Evolutionary conservation across 1,284 basidiomycete species (phyloP).

Genomic region (Uromyces viciae-fabae): DNA sequence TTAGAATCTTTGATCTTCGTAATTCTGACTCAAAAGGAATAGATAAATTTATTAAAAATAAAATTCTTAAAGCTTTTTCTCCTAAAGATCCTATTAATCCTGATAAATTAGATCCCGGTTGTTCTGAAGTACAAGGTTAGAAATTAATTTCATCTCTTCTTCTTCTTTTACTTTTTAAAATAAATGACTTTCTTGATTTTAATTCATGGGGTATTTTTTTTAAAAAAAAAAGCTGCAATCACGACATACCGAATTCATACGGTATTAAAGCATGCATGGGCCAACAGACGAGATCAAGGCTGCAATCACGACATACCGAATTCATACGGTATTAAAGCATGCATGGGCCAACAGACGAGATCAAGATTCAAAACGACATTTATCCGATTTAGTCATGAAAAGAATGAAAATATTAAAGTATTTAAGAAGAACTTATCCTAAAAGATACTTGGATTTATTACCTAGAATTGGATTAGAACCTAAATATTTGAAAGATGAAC

Average conservation of each 20-base stretch:
- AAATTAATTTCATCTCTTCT: not conserved
- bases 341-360: conserved; percentile 38
- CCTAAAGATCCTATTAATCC: not conserved
- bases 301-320: conserved; percentile 35
- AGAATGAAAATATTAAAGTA: conserved; percentile 43
- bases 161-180: too few species aligned
- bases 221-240: conserved; percentile 27
- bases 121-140: conserved; percentile 44
- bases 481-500: conserved; percentile 34
- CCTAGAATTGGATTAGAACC: conserved; percentile 39
- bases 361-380: conserved; percentile 26
- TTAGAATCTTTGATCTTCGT: conserved; percentile 36
- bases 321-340: conserved; percentile 31
- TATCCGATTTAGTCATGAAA: conserved; percentile 37
- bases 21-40: conserved; percentile 41
- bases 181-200: too few species aligned
- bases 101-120: conserved; percentile 36
- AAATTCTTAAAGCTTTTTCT: conserved; percentile 42
- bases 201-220: not conserved
- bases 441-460: conserved; percentile 25
- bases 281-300: conserved; percentile 32
- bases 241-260: conserved; percentile 38
- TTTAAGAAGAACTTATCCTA: conserved; percentile 20
- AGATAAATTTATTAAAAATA: conserved; percentile 32
- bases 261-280: conserved; percentile 32